phyloP scores from a whole-genome alignment of 192 early-diverging fungal genomes.

The Coemansia aciculifera region DNA sequence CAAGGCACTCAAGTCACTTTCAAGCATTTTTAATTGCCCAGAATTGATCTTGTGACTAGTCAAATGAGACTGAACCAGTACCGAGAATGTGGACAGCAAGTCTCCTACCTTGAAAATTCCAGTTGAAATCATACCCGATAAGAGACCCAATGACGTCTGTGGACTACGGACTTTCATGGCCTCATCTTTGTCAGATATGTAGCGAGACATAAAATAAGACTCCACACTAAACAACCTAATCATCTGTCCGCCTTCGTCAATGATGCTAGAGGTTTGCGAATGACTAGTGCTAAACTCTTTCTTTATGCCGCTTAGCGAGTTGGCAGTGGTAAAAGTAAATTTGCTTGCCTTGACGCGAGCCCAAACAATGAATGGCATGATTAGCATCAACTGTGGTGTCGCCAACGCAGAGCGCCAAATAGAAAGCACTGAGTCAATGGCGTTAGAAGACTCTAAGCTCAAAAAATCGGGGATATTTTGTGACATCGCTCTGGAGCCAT shows the following conservation, averaged over 20 bases:
- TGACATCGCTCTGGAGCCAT: neutral
- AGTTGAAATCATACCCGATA: conserved; percentile 56
- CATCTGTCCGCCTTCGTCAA: conserved; percentile 62
- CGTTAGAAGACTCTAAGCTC: neutral
- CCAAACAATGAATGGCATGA: conserved; percentile 20
- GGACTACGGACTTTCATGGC: conserved; percentile 57
- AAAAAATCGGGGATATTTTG: neutral
- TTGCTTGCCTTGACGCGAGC: neutral
- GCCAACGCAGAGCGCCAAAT: neutral
- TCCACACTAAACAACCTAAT: conserved; percentile 67
- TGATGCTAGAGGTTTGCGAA: conserved; percentile 14
- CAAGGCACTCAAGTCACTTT: neutral
- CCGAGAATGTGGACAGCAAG: neutral
- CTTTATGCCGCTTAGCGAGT: neutral
- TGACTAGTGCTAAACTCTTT: neutral
- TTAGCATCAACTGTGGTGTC: conserved; percentile 21
- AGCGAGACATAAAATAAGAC: conserved; percentile 56
- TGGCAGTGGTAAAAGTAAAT: neutral
- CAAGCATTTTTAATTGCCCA: neutral
- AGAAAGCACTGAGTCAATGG: neutral
- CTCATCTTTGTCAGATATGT: conserved; percentile 60
- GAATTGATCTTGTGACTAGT: neutral
- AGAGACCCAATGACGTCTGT: conserved; percentile 59
- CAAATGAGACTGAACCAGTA: conserved; percentile 26
- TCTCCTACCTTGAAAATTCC: conserved; percentile 49